Evolutionary conservation across 2,329 filamentous ascomycete species (phyloP).

Genomic region (Bipolaris victoriae): DNA sequence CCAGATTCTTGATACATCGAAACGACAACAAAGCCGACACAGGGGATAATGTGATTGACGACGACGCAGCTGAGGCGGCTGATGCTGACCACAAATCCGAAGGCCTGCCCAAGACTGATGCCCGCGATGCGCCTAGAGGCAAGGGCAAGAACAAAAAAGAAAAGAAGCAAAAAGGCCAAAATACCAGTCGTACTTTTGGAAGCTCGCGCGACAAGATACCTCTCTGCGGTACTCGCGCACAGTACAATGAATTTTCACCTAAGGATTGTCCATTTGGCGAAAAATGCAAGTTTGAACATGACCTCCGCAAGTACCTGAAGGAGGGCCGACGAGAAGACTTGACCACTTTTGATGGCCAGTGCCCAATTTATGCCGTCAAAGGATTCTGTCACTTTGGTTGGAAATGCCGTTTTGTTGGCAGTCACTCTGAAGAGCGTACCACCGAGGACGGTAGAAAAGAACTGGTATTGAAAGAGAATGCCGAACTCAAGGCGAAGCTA

Average conservation of each 20-base stretch:
- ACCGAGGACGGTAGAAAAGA: slow-evolving; percentile 82
- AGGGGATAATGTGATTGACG: slow-evolving; percentile 49
- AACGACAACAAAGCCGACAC: slow-evolving; percentile 33
- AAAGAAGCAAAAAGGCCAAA: slow-evolving; percentile 76
- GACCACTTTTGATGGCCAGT: slow-evolving; percentile 75
- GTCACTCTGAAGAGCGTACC: slow-evolving; percentile 82
- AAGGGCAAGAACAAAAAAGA: slow-evolving; percentile 61
- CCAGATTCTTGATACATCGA: slow-evolving; percentile 44
- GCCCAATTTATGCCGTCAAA: slow-evolving; percentile 78
- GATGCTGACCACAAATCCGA: slow-evolving; percentile 51
- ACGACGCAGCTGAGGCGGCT: slow-evolving; percentile 65
- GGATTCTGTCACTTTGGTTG: slow-evolving; percentile 84
- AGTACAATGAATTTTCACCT: slow-evolving; percentile 81
- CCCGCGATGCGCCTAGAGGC: slow-evolving; percentile 48
- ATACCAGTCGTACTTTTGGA: slow-evolving; percentile 82
- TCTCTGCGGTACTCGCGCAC: slow-evolving; percentile 76
- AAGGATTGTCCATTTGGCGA: slow-evolving; percentile 76
- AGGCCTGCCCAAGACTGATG: slow-evolving; percentile 41
- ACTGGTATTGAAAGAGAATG: slow-evolving; percentile 70
- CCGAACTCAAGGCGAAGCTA: slow-evolving; percentile 53
- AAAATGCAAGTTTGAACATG: slow-evolving; percentile 80
- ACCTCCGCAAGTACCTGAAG: slow-evolving; percentile 82
- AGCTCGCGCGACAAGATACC: slow-evolving; percentile 76
- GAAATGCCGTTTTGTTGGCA: slow-evolving; percentile 90
- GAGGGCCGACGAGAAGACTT: slow-evolving; percentile 83